A percentile compares a stretch with the other conserved stretches of the same genome.
Evolutionary conservation across 805 yeast genomes (phyloP).

Genomic region (Hanseniaspora hatyaiensis): DNA sequence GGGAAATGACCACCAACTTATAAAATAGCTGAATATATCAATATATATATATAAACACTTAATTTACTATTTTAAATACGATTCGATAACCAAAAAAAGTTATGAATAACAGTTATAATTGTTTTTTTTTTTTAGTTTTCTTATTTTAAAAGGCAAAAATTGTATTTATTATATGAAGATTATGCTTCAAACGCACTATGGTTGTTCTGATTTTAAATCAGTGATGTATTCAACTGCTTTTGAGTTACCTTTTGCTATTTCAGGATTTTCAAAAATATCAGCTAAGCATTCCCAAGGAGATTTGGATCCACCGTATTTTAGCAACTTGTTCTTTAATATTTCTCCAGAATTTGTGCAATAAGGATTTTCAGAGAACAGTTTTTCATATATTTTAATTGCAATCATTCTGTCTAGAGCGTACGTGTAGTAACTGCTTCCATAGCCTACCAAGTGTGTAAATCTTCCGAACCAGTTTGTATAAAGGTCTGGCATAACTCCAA

Average conservation of each 20-base stretch:
- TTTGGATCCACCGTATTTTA: conserved; percentile 87
- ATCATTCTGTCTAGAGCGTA: conserved; percentile 86
- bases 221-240: conserved; percentile 55
- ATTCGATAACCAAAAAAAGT: conserved; percentile 4
- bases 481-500: conserved; percentile 54
- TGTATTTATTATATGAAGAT: no score
- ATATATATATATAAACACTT: conserved; percentile 9
- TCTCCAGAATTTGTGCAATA: conserved; percentile 63
- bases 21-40: conserved; percentile 18
- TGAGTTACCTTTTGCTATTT: conserved; percentile 52
- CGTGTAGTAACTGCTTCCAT: conserved; percentile 89
- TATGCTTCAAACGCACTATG: no score
- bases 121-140: no score
- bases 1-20: conserved; percentile 93
- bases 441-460: conserved; percentile 84
- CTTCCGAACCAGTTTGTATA: conserved; percentile 84
- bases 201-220: conserved; percentile 22
- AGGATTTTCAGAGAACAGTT: conserved; percentile 60
- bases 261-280: conserved; percentile 57
- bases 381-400: conserved; percentile 73
- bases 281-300: conserved; percentile 84
- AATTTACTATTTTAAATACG: conserved; percentile 10
- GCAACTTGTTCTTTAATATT: conserved; percentile 52
- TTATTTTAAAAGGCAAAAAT: no score
- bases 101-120: no score